These are phyloP conservation scores for Dryas integrifolia DNA, from an alignment of 331 rosid species.

Conservation along the genomic window DNA sequence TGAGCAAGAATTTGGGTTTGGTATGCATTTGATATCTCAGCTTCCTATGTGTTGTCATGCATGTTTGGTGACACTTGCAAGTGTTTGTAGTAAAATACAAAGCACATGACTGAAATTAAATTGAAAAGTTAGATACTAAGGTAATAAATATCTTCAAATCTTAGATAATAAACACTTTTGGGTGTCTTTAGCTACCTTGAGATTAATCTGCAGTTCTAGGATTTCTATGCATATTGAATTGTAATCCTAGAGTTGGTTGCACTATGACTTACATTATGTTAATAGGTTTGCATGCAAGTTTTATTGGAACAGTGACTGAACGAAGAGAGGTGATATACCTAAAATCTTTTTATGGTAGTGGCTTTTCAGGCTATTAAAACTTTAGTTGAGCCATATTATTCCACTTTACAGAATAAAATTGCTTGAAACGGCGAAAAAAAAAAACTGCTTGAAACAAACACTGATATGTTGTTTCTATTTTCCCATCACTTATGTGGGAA, in stretches of 20 bases:
- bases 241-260: neutral
- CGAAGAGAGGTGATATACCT: conserved; percentile 2
- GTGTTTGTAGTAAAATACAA: neutral
- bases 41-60: conserved; percentile 22
- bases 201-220: neutral
- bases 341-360: neutral
- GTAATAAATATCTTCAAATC: neutral
- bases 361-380: neutral
- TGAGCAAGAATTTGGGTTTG: conserved; percentile 96
- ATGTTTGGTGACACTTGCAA: neutral
- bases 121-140: neutral
- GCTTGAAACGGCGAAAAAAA: no score
- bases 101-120: neutral
- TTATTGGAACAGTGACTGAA: neutral
- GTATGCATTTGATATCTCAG: conserved; percentile 50
- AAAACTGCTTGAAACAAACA: neutral
- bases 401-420: neutral
- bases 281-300: neutral
- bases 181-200: neutral
- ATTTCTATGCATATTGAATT: conserved; percentile 7
- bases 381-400: conserved; percentile 6
- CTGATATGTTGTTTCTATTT: neutral
- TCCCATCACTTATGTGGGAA: neutral
- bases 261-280: neutral
- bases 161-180: neutral